A percentile compares a stretch with the other conserved stretches of the same genome.
These are phyloP conservation scores for Solanum clarkiae DNA, from an alignment of 257 asterid species.

Conservation along the genomic window DNA sequence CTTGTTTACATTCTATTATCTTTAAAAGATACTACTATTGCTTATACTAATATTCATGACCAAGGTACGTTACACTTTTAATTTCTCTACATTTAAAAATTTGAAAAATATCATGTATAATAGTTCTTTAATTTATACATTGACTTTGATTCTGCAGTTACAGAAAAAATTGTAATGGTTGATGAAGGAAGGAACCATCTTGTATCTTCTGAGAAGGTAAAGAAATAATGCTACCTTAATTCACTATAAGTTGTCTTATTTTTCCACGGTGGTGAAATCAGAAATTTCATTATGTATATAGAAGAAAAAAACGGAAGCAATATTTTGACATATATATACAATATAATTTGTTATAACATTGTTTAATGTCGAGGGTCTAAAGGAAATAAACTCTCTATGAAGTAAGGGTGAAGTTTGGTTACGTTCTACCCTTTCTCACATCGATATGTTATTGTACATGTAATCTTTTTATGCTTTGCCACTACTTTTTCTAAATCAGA, in stretches of 20 bases:
- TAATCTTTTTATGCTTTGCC: background rate
- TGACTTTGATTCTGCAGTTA: background rate
- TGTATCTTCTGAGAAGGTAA: background rate
- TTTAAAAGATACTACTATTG: background rate
- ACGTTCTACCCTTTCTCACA: background rate
- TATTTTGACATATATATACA: too few species aligned
- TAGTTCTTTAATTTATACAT: background rate
- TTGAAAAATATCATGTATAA: background rate
- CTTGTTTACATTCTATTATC: conserved; percentile 1
- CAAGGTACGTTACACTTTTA: background rate
- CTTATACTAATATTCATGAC: background rate
- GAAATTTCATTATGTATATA: background rate
- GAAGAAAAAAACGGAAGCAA: too few species aligned
- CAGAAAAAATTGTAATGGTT: background rate
- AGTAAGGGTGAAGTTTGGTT: background rate
- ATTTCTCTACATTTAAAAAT: background rate
- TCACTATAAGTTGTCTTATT: background rate
- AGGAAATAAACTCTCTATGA: too few species aligned
- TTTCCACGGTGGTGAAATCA: background rate
- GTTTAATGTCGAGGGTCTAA: too few species aligned
- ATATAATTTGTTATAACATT: too few species aligned
- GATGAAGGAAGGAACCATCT: background rate
- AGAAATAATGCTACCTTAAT: background rate
- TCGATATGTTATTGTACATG: background rate
- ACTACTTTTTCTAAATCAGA: background rate